These are phyloP conservation scores for Musa troglodytarum DNA, from an alignment of 176 grass and related monocot genomes.

Conservation along the genomic window DNA sequence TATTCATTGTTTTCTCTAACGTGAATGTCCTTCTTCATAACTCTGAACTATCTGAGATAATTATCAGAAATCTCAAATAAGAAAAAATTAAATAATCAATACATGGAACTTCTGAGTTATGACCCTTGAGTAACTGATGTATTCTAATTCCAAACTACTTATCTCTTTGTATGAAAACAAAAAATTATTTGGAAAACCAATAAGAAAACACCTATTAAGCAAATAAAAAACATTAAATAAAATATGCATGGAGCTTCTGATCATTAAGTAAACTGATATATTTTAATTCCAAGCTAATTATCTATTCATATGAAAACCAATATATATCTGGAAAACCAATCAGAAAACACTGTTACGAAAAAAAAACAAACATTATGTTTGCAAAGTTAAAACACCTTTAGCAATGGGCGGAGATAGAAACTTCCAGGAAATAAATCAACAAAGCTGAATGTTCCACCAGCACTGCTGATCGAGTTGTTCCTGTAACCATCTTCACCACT, in stretches of 20 bases:
- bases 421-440: conserved; percentile 84
- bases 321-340: neutral
- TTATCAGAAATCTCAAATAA: neutral
- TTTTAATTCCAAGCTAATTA: no score
- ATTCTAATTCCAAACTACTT: neutral
- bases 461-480: conserved; percentile 83
- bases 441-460: conserved; percentile 74
- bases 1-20: no score
- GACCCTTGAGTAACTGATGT: no score
- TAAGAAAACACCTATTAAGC: no score
- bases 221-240: no score
- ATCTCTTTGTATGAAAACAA: neutral
- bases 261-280: no score
- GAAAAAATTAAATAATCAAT: neutral
- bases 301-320: neutral
- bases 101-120: neutral
- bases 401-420: conserved; percentile 85
- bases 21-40: neutral
- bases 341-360: neutral
- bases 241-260: no score
- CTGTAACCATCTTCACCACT: conserved; percentile 93
- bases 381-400: conserved; percentile 44
- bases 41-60: neutral
- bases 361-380: neutral
- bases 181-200: no score